phyloP scores from a whole-genome alignment of 768 basidiomycete genomes.

The Termitomyces sp. region DNA sequence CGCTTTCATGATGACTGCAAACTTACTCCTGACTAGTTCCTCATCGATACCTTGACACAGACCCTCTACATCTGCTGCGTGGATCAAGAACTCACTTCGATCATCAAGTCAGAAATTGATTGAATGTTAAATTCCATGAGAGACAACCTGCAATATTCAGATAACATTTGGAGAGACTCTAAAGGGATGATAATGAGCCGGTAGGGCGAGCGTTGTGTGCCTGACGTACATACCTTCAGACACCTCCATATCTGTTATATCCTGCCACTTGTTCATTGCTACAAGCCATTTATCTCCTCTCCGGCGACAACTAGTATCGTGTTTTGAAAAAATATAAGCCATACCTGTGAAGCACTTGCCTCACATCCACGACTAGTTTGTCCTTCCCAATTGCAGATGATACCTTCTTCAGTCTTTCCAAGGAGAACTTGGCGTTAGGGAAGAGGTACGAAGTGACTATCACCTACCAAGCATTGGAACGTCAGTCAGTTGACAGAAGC shows the following conservation, averaged over 20 bases:
- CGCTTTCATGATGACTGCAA: not conserved
- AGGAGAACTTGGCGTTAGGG: constrained; percentile 72
- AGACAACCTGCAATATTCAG: constrained; percentile 72
- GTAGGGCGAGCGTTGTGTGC: not conserved
- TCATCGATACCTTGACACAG: constrained; percentile 95
- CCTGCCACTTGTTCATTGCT: constrained; percentile 99
- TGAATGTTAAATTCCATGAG: not conserved
- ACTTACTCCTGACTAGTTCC: constrained; percentile 73
- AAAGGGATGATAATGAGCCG: not conserved
- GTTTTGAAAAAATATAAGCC: not conserved
- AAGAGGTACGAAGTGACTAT: constrained; percentile 98
- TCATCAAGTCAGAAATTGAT: not conserved
- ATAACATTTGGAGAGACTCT: constrained; percentile 77
- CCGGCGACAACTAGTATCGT: constrained; percentile 67
- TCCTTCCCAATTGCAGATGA: constrained; percentile 71
- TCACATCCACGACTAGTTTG: constrained; percentile 90
- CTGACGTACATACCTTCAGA: constrained; percentile 50
- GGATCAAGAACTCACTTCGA: constrained; percentile 86
- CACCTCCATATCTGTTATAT: constrained; percentile 91
- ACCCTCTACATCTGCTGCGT: constrained; percentile 99
- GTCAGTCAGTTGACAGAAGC: not conserved
- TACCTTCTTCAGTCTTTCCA: constrained; percentile 60
- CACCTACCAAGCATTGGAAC: constrained; percentile 44
- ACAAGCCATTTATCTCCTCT: constrained; percentile 79
- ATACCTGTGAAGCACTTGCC: constrained; percentile 36